Base-by-base conservation (phyloP, 2,329 filamentous ascomycete genomes). In the Colletotrichum navitas region DNA sequence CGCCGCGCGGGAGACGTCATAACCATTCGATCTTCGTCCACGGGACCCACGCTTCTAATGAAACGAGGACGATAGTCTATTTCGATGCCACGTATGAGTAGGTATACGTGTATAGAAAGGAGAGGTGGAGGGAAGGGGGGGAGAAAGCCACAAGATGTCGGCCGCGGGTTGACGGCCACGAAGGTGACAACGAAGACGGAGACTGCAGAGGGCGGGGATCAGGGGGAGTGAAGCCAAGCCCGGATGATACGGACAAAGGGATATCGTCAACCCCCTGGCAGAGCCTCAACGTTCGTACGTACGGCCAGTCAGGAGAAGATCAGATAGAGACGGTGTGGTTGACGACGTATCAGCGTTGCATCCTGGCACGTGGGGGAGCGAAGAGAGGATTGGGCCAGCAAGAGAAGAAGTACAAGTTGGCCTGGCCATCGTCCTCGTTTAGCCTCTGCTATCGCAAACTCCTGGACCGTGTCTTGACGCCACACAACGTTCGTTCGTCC, bases 1-100 rank as follows among this genome's bases (percentile, higher is more conserved):
- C 14, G 32, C 12, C 34, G 32, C 12, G 34, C 24, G 34, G 5
- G 34, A 36, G 51, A 63, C 61, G 61, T 63, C 61, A 63, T 63
- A 34, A 54, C 54, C 16, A 8, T 43, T 43, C 49, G 61, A 63
- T 63, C 61, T 24, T 14, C 26, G 61, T 43, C 26, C 61, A 63
- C 49, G 61, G 24, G 61, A 54, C 49, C 61, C 1, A 39, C 4
- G 32, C 5, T 5, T 11, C 54, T 36, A 63, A 45, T 39, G 18
- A 24, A 63, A 24, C 18, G 7, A n/a, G 36, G 24, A 32, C 34
- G 29, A 6, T 11, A 34, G 14, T 54, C 21, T 29, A n/a, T 34
- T 8, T 12, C 34, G 24, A 45, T 43, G 61, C 36, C 61, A 54
- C 61, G 61, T 63, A 54, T 41, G 49, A 52, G 10, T 4, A 36